Percentiles rank a stretch among this genome's conserved stretches.
These are phyloP conservation scores for Musa beccarii DNA, from an alignment of 176 grass and related monocot species.

Conservation along the genomic window DNA sequence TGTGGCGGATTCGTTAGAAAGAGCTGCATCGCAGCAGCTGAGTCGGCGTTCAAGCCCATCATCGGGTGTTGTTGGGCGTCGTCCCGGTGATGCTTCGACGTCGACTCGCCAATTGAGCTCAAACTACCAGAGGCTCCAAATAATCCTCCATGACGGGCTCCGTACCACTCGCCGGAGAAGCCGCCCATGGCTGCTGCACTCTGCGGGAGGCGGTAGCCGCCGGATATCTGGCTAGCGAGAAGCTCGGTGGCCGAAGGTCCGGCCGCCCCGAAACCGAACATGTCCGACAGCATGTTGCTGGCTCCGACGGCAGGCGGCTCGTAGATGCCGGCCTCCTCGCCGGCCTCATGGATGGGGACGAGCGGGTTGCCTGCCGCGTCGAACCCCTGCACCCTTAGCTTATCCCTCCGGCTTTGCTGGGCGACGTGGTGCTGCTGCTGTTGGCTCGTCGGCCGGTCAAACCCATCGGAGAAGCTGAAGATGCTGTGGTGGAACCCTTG, in stretches of 20 bases:
- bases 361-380: slow-evolving; percentile 42
- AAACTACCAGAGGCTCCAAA: background rate
- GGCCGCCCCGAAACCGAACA: slow-evolving; percentile 67
- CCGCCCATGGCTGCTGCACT: slow-evolving; percentile 16
- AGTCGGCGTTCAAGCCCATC: slow-evolving; percentile 9
- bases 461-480: slow-evolving; percentile 52
- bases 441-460: slow-evolving; percentile 25
- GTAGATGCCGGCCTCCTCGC: slow-evolving; percentile 32
- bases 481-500: slow-evolving; percentile 76
- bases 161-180: slow-evolving; percentile 47
- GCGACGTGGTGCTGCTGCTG: slow-evolving; percentile 62
- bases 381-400: slow-evolving; percentile 75
- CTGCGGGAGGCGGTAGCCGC: slow-evolving; percentile 41
- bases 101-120: slow-evolving; percentile 7
- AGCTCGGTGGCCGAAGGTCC: slow-evolving; percentile 67
- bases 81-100: slow-evolving; percentile 8
- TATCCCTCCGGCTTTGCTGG: slow-evolving; percentile 86
- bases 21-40: slow-evolving; percentile 17
- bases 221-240: slow-evolving; percentile 69
- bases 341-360: slow-evolving; percentile 35
- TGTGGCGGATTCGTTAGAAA: slow-evolving; percentile 10
- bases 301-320: slow-evolving; percentile 35
- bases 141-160: slow-evolving; percentile 6
- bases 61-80: slow-evolving; percentile 19
- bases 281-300: slow-evolving; percentile 89